Conservation (phyloP, 2,329 filamentous ascomycete genomes). For the Arthrobotrys conoides region DNA sequence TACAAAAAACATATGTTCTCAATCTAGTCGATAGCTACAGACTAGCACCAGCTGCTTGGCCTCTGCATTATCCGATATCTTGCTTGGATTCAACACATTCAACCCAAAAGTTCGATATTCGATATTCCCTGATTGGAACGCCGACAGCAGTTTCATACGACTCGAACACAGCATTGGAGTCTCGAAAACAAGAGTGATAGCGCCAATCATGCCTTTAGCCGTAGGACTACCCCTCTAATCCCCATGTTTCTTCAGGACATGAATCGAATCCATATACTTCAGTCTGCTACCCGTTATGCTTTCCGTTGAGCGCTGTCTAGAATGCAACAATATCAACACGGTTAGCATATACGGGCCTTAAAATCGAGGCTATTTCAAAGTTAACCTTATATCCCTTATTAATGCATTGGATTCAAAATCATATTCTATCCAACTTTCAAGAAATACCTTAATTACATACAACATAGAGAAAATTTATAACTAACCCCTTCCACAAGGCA, state of each 20-base stretch:
- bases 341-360: too few relatives aligned
- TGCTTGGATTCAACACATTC: constrained; percentile 1
- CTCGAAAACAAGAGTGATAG: neutral
- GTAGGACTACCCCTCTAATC: constrained; percentile 6
- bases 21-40: too few relatives aligned
- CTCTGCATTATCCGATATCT: neutral
- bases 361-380: too few relatives aligned
- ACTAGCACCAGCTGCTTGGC: too few relatives aligned
- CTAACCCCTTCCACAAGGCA: constrained; percentile 27
- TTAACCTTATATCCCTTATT: too few relatives aligned
- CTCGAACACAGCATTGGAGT: neutral
- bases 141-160: neutral
- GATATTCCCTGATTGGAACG: neutral
- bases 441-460: too few relatives aligned
- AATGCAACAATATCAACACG: constrained; percentile 42
- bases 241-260: neutral
- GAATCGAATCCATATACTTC: too few relatives aligned
- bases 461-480: neutral
- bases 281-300: too few relatives aligned
- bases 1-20: too few relatives aligned
- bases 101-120: neutral
- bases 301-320: neutral
- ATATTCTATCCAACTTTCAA: too few relatives aligned
- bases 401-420: too few relatives aligned
- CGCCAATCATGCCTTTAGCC: constrained; percentile 46